These are phyloP conservation scores for Chionographis japonica DNA, from an alignment of 106 monocot genomes.

Conservation along the genomic window DNA sequence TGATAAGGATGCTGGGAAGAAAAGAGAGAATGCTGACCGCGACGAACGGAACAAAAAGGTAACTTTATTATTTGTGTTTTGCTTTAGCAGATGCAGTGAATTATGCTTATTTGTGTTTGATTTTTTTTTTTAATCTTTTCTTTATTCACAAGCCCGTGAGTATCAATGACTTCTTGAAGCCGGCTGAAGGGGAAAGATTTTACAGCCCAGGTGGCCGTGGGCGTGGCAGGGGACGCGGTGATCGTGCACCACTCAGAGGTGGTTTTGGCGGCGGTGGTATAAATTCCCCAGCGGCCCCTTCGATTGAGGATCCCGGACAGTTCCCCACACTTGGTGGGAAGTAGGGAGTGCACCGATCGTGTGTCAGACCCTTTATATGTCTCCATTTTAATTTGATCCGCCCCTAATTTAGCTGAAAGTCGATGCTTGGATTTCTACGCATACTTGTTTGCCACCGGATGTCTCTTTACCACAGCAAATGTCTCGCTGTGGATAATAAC, in stretches of 20 bases:
- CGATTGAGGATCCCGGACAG: constrained; percentile 40
- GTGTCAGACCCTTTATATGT: not conserved
- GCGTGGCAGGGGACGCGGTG: constrained; percentile 36
- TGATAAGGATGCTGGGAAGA: constrained; percentile 31
- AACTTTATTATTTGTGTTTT: not conserved
- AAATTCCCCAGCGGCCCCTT: constrained; percentile 1
- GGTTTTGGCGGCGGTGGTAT: constrained; percentile 8
- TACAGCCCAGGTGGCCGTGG: constrained; percentile 25
- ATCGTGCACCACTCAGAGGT: constrained; percentile 15
- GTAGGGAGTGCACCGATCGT: not conserved
- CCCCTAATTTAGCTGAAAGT: not conserved
- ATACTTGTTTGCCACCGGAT: too few species aligned
- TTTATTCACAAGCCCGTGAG: constrained; percentile 18
- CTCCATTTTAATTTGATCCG: not conserved
- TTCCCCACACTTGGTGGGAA: constrained; percentile 50
- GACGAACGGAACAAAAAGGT: constrained; percentile 52
- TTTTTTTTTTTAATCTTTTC: not conserved
- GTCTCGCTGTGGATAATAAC: too few species aligned
- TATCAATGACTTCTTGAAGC: constrained; percentile 56
- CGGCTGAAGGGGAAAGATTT: constrained; percentile 34
- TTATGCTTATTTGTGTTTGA: not conserved
- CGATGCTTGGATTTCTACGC: too few species aligned
- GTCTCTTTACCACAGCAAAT: too few species aligned
- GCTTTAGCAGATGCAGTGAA: not conserved
- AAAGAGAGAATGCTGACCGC: constrained; percentile 35